Percentiles rank a stretch among this genome's conserved stretches.
Conservation (phyloP, 228 moss, liverwort and hornwort genomes). For the Sphagnum fallax region DNA sequence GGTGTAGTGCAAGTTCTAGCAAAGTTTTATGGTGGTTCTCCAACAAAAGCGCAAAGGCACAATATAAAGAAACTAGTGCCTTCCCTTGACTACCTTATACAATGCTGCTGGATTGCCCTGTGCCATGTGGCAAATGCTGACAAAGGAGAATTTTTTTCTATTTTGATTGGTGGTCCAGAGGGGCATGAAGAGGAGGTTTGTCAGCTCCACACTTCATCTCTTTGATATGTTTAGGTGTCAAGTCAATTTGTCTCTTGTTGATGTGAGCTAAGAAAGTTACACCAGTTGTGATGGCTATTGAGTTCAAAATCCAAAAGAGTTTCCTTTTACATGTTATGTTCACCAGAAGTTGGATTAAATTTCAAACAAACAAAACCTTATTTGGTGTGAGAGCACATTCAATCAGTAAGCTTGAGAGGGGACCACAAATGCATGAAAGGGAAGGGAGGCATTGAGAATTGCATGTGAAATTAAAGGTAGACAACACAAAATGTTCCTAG, state of each 20-base stretch:
- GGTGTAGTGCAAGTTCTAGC: constrained; percentile 77
- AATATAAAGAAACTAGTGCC: constrained; percentile 70
- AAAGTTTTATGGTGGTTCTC: constrained; percentile 75
- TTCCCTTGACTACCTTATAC: constrained; percentile 84
- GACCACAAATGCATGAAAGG: constrained; percentile 85
- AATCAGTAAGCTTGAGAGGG: constrained; percentile 86
- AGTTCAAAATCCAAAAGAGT: no score
- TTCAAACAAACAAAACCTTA: no score
- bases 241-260: no score
- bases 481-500: constrained; percentile 58
- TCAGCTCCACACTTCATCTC: no score
- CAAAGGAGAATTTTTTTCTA: constrained; percentile 59
- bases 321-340: no score
- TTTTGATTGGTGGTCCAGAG: constrained; percentile 47
- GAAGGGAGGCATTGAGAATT: constrained; percentile 80
- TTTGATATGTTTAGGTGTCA: no score
- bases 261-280: no score
- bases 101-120: constrained; percentile 88
- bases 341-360: no score
- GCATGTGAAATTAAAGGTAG: constrained; percentile 79
- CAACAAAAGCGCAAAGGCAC: constrained; percentile 64
- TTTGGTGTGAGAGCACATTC: no score
- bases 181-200: constrained; percentile 14
- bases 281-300: no score
- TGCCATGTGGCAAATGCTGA: constrained; percentile 95